Percentiles rank a stretch among this genome's conserved stretches.
phyloP scores from a whole-genome alignment of 306 rosid genomes.

The Quercus parvula region DNA sequence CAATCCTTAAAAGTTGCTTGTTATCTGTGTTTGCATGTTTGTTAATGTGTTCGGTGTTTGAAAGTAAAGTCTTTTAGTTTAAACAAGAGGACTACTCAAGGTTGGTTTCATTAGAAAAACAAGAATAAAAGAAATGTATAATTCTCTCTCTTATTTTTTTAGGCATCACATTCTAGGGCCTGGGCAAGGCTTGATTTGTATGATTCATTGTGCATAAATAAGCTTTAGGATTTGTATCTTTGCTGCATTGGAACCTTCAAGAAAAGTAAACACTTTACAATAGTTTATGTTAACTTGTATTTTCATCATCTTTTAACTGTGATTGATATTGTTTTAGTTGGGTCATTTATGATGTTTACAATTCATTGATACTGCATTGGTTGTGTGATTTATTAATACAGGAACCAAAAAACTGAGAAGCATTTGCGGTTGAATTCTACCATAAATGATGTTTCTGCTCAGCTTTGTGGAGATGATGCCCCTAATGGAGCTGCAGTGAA shows the following conservation, averaged over 20 bases:
- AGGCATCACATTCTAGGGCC: not conserved
- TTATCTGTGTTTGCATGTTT: conserved; percentile 9
- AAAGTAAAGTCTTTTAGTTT: not conserved
- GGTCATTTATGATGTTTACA: not conserved
- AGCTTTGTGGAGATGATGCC: no score
- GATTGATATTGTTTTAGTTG: conserved; percentile 7
- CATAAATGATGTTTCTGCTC: no score
- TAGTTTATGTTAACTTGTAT: not conserved
- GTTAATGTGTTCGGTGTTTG: not conserved
- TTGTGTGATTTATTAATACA: conserved; percentile 21
- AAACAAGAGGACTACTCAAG: not conserved
- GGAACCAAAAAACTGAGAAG: conserved; percentile 51
- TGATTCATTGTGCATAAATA: not conserved
- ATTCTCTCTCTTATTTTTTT: no score
- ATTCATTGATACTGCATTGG: not conserved
- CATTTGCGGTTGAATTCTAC: conserved; percentile 18
- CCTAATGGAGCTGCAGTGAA: no score
- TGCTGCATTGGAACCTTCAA: not conserved
- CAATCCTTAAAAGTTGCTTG: conserved; percentile 5
- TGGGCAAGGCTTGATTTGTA: not conserved
- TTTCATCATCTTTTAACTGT: not conserved
- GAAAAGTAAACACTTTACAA: not conserved
- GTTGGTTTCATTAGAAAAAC: not conserved
- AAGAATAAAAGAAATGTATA: not conserved
- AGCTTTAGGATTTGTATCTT: no score